Evolutionary conservation across 2,329 filamentous ascomycete species (phyloP).

Genomic region (Metarhizium humberi): DNA sequence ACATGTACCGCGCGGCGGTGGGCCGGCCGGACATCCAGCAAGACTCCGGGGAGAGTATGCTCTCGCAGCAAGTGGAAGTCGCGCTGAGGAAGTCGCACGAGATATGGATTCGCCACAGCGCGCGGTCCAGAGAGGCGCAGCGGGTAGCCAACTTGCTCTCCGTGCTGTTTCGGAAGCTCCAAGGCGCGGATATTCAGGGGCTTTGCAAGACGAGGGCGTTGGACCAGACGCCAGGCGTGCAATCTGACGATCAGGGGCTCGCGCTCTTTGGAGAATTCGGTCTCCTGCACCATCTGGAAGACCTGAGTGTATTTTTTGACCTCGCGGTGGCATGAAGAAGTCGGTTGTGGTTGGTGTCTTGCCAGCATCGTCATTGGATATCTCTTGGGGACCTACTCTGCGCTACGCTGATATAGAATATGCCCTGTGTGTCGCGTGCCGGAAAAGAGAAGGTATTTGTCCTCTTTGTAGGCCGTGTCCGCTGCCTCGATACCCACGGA

Average conservation of each 20-base stretch:
- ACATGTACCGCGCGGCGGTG: not conserved
- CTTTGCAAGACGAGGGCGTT: not conserved
- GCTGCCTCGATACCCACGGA: conserved; percentile 72
- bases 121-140: not conserved
- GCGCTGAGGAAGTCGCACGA: not conserved
- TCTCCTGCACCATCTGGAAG: no score
- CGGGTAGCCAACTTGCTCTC: not conserved
- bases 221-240: not conserved
- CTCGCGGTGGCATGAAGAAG: no score
- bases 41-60: not conserved
- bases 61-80: not conserved
- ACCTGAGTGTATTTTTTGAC: no score
- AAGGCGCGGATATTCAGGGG: not conserved
- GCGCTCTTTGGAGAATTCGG: not conserved
- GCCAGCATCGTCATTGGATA: no score
- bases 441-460: conserved; percentile 69
- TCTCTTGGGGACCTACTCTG: conserved; percentile 23
- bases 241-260: not conserved
- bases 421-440: conserved; percentile 57
- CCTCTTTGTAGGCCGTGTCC: conserved; percentile 60
- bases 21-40: not conserved
- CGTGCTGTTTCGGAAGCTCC: not conserved
- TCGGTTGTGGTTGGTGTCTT: no score
- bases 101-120: not conserved
- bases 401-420: conserved; percentile 70